phyloP scores from a whole-genome alignment of 1,284 basidiomycete species.

The Ceratobasidium sp. region DNA sequence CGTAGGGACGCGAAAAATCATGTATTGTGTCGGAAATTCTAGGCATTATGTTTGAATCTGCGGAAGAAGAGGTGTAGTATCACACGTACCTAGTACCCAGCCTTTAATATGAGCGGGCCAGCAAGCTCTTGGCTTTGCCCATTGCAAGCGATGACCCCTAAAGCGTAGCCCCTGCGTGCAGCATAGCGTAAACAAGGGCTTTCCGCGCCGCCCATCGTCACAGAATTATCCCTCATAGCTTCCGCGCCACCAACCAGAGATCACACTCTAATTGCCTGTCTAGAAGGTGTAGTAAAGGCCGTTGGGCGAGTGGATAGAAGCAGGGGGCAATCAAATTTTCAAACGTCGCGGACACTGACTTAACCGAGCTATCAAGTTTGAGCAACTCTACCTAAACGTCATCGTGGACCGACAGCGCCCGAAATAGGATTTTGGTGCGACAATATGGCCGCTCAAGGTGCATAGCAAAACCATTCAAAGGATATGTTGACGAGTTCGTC shows the following conservation, averaged over 20 bases:
- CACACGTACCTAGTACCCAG: neutral
- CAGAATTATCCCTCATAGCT: neutral
- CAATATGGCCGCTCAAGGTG: too few relatives aligned
- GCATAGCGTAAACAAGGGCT: neutral
- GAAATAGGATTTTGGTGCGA: too few relatives aligned
- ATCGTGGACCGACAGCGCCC: too few relatives aligned
- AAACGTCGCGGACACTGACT: neutral
- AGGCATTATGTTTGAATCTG: neutral
- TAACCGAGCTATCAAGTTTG: neutral
- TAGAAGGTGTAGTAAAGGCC: too few relatives aligned
- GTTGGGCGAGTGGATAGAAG: too few relatives aligned
- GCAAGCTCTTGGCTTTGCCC: neutral
- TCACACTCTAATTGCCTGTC: neutral
- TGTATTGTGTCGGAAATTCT: neutral
- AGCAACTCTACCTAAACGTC: too few relatives aligned
- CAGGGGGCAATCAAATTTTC: neutral
- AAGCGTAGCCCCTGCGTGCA: neutral
- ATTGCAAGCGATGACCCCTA: slow-evolving; percentile 4
- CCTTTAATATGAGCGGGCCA: neutral
- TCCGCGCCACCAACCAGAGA: neutral
- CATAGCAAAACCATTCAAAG: too few relatives aligned
- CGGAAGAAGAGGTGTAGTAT: too few relatives aligned
- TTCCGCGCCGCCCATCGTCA: neutral
- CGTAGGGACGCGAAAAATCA: neutral
- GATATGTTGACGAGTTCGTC: too few relatives aligned